Conservation (phyloP, 139 green algal species). For the Tetraselmis striata region DNA sequence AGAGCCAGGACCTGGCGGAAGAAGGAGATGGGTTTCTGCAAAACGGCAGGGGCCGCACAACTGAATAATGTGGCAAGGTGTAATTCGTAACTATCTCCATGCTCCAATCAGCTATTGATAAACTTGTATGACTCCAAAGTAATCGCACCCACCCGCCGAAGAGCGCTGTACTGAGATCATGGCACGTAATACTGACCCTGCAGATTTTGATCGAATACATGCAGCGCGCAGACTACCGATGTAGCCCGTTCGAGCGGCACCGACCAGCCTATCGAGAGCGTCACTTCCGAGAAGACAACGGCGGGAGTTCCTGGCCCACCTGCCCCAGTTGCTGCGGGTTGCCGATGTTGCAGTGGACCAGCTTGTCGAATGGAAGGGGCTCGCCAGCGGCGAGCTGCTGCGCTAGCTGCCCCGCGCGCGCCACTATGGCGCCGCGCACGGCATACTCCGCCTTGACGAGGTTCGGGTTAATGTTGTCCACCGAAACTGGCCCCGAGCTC, state of each 20-base stretch:
- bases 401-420: conserved; percentile 54
- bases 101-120: too few relatives aligned
- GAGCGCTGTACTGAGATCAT: too few relatives aligned
- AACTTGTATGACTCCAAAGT: too few relatives aligned
- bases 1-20: conserved; percentile 79
- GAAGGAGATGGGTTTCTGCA: conserved; percentile 90
- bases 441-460: conserved; percentile 55
- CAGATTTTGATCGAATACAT: too few relatives aligned
- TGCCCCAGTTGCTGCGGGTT: conserved; percentile 83
- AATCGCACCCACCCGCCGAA: too few relatives aligned
- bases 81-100: too few relatives aligned
- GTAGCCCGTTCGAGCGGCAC: too few relatives aligned
- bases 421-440: conserved; percentile 84
- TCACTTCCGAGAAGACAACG: too few relatives aligned
- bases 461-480: conserved; percentile 25
- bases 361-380: conserved; percentile 53
- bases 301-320: too few relatives aligned
- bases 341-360: conserved; percentile 84
- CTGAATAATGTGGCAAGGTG: not conserved
- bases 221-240: too few relatives aligned
- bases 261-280: too few relatives aligned
- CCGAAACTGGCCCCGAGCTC: not conserved
- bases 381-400: conserved; percentile 54
- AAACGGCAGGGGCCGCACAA: not conserved
- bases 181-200: too few relatives aligned